Base-by-base conservation (phyloP, 2,329 filamentous ascomycete species). In the Talaromyces sp. region DNA sequence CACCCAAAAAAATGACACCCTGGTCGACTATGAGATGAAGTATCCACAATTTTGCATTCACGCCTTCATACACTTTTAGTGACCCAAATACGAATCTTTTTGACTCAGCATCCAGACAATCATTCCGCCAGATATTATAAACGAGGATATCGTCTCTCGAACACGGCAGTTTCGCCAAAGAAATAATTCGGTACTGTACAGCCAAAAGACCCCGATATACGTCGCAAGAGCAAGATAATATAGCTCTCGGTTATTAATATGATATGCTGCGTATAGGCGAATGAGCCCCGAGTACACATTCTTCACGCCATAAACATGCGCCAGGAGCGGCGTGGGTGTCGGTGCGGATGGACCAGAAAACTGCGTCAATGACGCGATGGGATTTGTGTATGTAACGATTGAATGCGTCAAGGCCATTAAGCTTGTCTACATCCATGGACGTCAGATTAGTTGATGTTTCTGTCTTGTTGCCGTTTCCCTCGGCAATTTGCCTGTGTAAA, bases 271-370 rank as follows among this genome's bases (percentile, higher is more conserved):
- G 54, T 72, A 73, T 10, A 69, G 41, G 14, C 74, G 68, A 58
- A 76, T 76, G 41, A 70, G 52, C 17, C 64, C 69, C 8, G 73
- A 71, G 64, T 75, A 76, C 49, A 73, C 41, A 58, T 75, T 76
- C 68, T 75, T 74, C 38, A 71, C 58, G 14, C 69, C 73, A 62
- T 76, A 76, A 4, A 72, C 62, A 58, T 69, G 73, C 6, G 74
- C 71, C 19, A 71, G 63, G n/a, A 76, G 65, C 3, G 65, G 46
- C 7, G 67, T 63, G 13, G 66, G 64, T 8, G 65, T 64, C 24
- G 71, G 71, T 3, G 67, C 65, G 5, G 58, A 50, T 8, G 70
- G 66, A 17, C 73, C 73, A 24, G 65, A 68, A 64, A 75, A 75
- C n/a, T 55, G 53, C 8, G 46, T 59, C 21, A 71, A 58, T 2